These are phyloP conservation scores for Thuidium tamariscinum DNA, from an alignment of 225 moss, liverwort and hornwort species.

Conservation along the genomic window DNA sequence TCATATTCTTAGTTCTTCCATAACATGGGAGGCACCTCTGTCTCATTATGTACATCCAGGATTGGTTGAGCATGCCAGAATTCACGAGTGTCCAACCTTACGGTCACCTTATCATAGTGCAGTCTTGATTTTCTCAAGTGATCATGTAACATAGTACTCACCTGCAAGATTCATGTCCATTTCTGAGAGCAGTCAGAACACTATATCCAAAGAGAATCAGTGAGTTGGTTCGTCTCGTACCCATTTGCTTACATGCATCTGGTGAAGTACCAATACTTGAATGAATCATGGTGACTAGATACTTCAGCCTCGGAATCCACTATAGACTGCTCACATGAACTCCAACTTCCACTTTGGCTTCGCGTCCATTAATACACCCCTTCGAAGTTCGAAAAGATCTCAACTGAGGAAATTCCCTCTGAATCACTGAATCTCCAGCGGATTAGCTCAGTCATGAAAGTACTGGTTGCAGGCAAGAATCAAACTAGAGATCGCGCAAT, in stretches of 20 bases:
- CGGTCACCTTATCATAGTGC: not conserved
- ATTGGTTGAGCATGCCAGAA: not conserved
- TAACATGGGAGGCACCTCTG: not conserved
- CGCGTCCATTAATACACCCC: not conserved
- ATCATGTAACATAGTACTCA: not conserved
- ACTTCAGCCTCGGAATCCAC: not conserved
- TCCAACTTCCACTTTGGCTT: not conserved
- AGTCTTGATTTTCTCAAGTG: not conserved
- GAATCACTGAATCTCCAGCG: not conserved
- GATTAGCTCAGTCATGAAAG: not conserved
- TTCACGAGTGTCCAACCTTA: not conserved
- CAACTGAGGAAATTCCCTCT: not conserved
- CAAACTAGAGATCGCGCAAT: not conserved
- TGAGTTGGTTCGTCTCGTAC: not conserved
- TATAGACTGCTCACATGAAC: not conserved
- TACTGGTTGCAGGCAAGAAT: not conserved
- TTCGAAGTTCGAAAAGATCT: not conserved
- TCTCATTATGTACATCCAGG: not conserved
- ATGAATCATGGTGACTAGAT: not conserved
- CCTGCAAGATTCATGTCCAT: not conserved
- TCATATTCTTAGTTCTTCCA: not conserved
- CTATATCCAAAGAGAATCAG: not conserved
- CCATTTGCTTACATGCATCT: not conserved
- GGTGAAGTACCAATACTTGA: not conserved
- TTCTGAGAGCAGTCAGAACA: not conserved